Conservation (phyloP, 352 stramenopile species). For the Phytophthora megakarya region DNA sequence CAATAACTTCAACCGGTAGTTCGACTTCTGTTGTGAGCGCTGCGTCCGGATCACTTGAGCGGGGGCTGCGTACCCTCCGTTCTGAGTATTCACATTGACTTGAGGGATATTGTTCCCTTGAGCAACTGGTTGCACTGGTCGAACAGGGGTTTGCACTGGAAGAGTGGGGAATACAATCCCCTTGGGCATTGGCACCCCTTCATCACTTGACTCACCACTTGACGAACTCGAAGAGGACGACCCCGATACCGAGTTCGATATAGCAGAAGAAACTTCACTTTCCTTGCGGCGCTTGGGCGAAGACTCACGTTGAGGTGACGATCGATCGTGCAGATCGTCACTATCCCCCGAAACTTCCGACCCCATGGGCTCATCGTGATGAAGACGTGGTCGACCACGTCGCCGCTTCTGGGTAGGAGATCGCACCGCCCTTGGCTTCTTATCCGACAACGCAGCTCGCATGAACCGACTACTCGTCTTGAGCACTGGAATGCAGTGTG, state of each 20-base stretch:
- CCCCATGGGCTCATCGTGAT: slow-evolving; percentile 6
- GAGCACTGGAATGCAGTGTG: slow-evolving; percentile 30
- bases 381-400: slow-evolving; percentile 15
- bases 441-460: slow-evolving; percentile 34
- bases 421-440: slow-evolving; percentile 18
- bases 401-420: slow-evolving; percentile 15
- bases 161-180: not conserved
- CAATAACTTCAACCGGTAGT: slow-evolving; percentile 36
- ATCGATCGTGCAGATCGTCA: not conserved
- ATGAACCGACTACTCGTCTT: slow-evolving; percentile 39
- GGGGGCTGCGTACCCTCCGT: slow-evolving; percentile 11
- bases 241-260: slow-evolving; percentile 8
- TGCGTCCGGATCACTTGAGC: slow-evolving; percentile 6
- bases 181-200: slow-evolving; percentile 17
- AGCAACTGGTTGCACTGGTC: not conserved
- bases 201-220: slow-evolving; percentile 24
- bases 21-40: slow-evolving; percentile 24
- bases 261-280: slow-evolving; percentile 18
- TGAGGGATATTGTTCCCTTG: not conserved
- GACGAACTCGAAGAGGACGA: slow-evolving; percentile 25
- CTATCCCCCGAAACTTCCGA: slow-evolving; percentile 29
- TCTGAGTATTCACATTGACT: slow-evolving; percentile 6
- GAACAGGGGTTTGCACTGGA: not conserved
- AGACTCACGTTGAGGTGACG: not conserved
- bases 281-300: slow-evolving; percentile 18